A percentile compares a stretch with the other conserved stretches of the same genome.
Conservation (phyloP, 1,284 basidiomycete genomes). For the Peniophora sp. region DNA sequence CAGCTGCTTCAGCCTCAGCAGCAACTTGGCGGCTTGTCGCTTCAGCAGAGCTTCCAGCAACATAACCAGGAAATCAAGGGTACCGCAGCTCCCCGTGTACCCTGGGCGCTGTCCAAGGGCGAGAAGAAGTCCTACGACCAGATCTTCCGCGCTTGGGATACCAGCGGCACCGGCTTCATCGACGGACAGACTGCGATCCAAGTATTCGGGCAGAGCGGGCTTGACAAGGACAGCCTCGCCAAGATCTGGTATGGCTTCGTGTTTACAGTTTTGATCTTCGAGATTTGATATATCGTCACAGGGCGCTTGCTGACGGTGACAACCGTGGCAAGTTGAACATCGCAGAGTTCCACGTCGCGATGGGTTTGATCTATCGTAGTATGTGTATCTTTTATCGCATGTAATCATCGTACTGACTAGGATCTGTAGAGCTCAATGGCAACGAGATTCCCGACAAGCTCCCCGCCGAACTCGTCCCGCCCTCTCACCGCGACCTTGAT, state of each 20-base stretch:
- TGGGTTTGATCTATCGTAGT: conserved; percentile 97
- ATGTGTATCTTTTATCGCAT: conserved; percentile 25
- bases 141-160: conserved; percentile 96
- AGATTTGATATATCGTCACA: conserved; percentile 21
- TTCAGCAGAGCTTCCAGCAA: conserved; percentile 77
- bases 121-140: conserved; percentile 98
- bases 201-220: conserved; percentile 92
- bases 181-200: conserved; percentile 81
- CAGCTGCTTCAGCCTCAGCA: conserved; percentile 62
- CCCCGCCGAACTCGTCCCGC: conserved; percentile 87
- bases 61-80: conserved; percentile 71
- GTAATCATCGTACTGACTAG: conserved; percentile 2
- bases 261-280: not conserved
- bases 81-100: conserved; percentile 66
- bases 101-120: conserved; percentile 84
- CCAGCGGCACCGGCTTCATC: conserved; percentile 80
- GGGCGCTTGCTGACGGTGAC: conserved; percentile 84
- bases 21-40: conserved; percentile 39
- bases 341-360: conserved; percentile 97
- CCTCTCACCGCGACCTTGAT: conserved; percentile 88
- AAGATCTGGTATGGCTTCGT: conserved; percentile 77
- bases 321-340: conserved; percentile 92
- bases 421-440: conserved; percentile 75
- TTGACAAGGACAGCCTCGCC: conserved; percentile 86
- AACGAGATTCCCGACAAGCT: conserved; percentile 85